Conservation (phyloP, 1,139 yeast genomes). For the Debaryomycetaceae sp. region DNA sequence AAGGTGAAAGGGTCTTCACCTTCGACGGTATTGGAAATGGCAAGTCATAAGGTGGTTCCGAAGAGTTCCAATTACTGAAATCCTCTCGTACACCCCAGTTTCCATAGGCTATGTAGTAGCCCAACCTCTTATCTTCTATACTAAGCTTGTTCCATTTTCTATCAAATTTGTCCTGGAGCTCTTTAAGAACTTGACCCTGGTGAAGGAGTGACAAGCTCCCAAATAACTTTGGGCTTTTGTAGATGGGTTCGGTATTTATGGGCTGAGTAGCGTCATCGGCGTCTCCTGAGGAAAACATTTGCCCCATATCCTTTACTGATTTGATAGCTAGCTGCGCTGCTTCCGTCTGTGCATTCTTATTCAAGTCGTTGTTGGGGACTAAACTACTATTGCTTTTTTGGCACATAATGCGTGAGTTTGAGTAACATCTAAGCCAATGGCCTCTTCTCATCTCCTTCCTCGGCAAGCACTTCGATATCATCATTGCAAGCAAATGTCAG, state of each 20-base stretch:
- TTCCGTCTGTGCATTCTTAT: slow-evolving; percentile 15
- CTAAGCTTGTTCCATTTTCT: slow-evolving; percentile 50
- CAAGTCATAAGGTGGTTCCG: slow-evolving; percentile 48
- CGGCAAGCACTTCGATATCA: too few relatives aligned
- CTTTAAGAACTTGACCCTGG: slow-evolving; percentile 56
- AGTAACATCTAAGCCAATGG: too few relatives aligned
- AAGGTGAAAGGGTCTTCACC: slow-evolving; percentile 19
- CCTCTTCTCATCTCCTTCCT: too few relatives aligned
- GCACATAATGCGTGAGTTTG: too few relatives aligned
- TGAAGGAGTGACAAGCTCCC: slow-evolving; percentile 47
- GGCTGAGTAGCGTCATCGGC: slow-evolving; percentile 45
- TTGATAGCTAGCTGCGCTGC: slow-evolving; percentile 43
- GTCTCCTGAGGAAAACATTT: slow-evolving; percentile 28
- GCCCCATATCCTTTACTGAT: slow-evolving; percentile 41
- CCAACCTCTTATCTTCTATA: slow-evolving; percentile 43
- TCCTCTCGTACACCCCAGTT: slow-evolving; percentile 63
- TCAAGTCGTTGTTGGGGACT: neutral
- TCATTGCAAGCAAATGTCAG: too few relatives aligned
- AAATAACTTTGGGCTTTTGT: slow-evolving; percentile 44
- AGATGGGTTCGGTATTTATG: slow-evolving; percentile 52
- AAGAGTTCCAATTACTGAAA: slow-evolving; percentile 41
- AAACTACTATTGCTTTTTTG: too few relatives aligned
- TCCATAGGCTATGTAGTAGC: slow-evolving; percentile 59
- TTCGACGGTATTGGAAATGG: slow-evolving; percentile 50
- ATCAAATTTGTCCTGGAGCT: slow-evolving; percentile 49